These are phyloP conservation scores for Dicorynia guianensis DNA, from an alignment of 306 rosid species.

Conservation along the genomic window DNA sequence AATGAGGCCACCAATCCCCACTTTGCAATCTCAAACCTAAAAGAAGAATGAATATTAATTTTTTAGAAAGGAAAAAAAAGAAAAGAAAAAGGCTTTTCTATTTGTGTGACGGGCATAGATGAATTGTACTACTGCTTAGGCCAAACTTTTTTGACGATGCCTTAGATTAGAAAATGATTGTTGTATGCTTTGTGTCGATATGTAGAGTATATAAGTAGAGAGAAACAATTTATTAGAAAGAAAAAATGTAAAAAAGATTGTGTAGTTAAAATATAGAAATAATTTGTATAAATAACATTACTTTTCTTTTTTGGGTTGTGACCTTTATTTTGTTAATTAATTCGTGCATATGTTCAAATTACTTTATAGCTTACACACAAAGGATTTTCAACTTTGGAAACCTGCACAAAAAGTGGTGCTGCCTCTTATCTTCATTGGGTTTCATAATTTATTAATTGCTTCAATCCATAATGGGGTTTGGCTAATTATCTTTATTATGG, in stretches of 20 bases:
- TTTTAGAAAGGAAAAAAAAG: neutral
- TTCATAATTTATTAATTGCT: slow-evolving; percentile 3
- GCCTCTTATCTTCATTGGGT: slow-evolving; percentile 32
- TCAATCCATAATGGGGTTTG: neutral
- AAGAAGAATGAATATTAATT: neutral
- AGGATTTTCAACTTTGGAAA: slow-evolving; percentile 17
- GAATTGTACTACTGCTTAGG: slow-evolving; percentile 2
- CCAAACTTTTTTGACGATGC: slow-evolving; percentile 25
- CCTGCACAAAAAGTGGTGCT: slow-evolving; percentile 18
- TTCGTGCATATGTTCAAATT: slow-evolving; percentile 25
- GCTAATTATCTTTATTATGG: neutral
- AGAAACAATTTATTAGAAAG: no score
- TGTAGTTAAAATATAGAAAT: no score
- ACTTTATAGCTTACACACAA: slow-evolving; percentile 19
- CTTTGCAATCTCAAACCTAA: slow-evolving; percentile 9
- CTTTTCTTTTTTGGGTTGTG: no score
- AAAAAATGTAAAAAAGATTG: no score
- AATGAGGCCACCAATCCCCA: slow-evolving; percentile 37
- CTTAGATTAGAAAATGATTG: no score
- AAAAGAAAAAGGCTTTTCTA: neutral
- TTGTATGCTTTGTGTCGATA: no score
- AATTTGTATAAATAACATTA: no score
- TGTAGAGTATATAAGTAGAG: no score
- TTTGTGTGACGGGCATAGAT: neutral
- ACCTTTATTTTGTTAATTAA: slow-evolving; percentile 30